A percentile compares a stretch with the other conserved stretches of the same genome.
phyloP scores from a whole-genome alignment of 257 asterid genomes.

The Capsicum baccatum region DNA sequence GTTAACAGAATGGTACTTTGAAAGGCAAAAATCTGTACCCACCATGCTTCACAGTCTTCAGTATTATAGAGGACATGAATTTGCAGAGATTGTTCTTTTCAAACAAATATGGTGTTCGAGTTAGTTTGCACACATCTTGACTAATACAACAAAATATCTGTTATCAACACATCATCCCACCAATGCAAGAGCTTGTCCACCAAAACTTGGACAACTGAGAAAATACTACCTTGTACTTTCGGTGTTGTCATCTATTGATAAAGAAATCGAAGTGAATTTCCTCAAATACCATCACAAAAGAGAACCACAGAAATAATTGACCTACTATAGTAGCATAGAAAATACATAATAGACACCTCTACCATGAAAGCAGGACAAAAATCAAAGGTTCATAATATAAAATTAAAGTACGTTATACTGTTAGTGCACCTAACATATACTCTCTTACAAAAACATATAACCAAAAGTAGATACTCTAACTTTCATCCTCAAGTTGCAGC shows the following conservation, averaged over 20 bases:
- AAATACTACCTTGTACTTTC: too few relatives aligned
- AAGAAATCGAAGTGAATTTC: not conserved
- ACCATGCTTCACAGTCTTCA: not conserved
- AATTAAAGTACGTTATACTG: too few relatives aligned
- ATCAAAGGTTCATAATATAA: not conserved
- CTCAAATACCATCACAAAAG: not conserved
- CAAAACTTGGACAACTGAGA: too few relatives aligned
- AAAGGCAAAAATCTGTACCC: not conserved
- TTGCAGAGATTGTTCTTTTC: not conserved
- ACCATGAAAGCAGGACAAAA: not conserved
- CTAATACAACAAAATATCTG: not conserved
- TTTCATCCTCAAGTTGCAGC: too few relatives aligned
- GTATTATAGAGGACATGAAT: not conserved
- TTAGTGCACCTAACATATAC: too few relatives aligned
- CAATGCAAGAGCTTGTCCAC: not conserved
- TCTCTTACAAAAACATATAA: too few relatives aligned
- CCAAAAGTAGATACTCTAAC: too few relatives aligned
- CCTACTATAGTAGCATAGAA: not conserved
- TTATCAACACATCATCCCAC: not conserved
- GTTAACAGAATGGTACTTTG: conserved; percentile 18
- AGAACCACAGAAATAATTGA: not conserved
- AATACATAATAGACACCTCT: not conserved
- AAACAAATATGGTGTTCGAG: too few relatives aligned
- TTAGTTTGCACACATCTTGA: too few relatives aligned
- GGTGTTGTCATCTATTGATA: not conserved